phyloP scores from a whole-genome alignment of 2,329 filamentous ascomycete genomes.

The Rugonectria rugulosa region DNA sequence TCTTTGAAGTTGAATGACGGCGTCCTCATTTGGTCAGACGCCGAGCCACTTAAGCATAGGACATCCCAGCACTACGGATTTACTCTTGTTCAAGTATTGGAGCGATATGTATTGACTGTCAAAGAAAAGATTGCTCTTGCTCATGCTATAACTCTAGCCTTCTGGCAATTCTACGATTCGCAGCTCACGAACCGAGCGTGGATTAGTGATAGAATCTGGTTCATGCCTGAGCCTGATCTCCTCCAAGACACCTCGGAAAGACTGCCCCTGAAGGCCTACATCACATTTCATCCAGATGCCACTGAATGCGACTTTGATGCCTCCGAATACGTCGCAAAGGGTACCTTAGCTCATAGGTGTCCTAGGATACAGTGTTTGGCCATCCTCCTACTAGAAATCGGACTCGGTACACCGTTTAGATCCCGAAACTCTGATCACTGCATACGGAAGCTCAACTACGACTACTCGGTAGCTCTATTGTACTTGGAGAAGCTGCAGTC shows the following conservation, averaged over 20 bases:
- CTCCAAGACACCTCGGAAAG: background rate
- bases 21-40: background rate
- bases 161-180: slow-evolving; percentile 29
- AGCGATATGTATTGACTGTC: slow-evolving; percentile 13
- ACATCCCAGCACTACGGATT: background rate
- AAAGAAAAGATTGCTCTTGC: slow-evolving; percentile 23
- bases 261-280: slow-evolving; percentile 9
- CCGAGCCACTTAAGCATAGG: slow-evolving; percentile 1
- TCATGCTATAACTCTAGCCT: slow-evolving; percentile 16
- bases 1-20: slow-evolving; percentile 8
- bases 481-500: background rate
- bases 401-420: background rate
- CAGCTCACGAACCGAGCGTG: slow-evolving; percentile 20
- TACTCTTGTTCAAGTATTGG: background rate
- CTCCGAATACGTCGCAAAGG: background rate
- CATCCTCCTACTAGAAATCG: slow-evolving; percentile 4
- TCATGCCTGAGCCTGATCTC: slow-evolving; percentile 24
- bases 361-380: slow-evolving; percentile 6
- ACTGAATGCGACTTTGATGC: slow-evolving; percentile 6
- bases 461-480: background rate
- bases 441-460: background rate
- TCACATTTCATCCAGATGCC: slow-evolving; percentile 4
- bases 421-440: background rate
- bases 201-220: slow-evolving; percentile 24
- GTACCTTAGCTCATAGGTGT: slow-evolving; percentile 3